Conservation (phyloP, 1,284 basidiomycete genomes). For the Moesziomyces aphidis region DNA sequence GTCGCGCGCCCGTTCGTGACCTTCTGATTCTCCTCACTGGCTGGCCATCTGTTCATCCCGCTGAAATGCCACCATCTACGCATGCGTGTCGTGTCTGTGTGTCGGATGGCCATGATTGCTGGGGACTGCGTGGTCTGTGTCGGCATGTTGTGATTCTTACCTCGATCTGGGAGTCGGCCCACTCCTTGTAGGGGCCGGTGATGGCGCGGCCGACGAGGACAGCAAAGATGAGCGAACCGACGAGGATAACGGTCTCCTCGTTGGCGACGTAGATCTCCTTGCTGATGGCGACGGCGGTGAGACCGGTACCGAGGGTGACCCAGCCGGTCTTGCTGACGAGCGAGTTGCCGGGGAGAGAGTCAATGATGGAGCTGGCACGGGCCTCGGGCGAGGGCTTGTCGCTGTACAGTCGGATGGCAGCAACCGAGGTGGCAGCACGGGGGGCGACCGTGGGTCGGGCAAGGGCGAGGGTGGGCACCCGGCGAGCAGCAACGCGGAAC, state of each 20-base stretch:
- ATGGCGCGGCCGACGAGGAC: slow-evolving; percentile 83
- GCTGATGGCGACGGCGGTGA: slow-evolving; percentile 91
- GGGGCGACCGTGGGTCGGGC: slow-evolving; percentile 37
- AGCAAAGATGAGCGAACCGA: slow-evolving; percentile 84
- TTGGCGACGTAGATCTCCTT: slow-evolving; percentile 98
- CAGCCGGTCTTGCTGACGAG: slow-evolving; percentile 93
- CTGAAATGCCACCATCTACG: background rate
- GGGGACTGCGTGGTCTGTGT: background rate
- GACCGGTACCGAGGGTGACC: slow-evolving; percentile 88
- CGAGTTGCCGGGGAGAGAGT: slow-evolving; percentile 90
- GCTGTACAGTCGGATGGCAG: slow-evolving; percentile 59
- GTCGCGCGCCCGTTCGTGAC: too few relatives aligned
- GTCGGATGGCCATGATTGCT: background rate
- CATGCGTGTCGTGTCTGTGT: too few relatives aligned
- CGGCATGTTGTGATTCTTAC: slow-evolving; percentile 26
- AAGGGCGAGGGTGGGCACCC: slow-evolving; percentile 51
- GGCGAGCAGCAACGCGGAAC: slow-evolving; percentile 45
- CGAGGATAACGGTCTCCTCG: slow-evolving; percentile 75
- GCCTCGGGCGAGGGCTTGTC: slow-evolving; percentile 75
- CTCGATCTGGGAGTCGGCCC: slow-evolving; percentile 74
- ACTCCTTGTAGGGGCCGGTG: slow-evolving; percentile 88
- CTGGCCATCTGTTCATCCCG: too few relatives aligned
- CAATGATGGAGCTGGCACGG: slow-evolving; percentile 89
- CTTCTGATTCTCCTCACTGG: too few relatives aligned
- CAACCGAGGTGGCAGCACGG: slow-evolving; percentile 41